Conservation (phyloP, 2,329 filamentous ascomycete genomes). For the Microcera coccophila region DNA sequence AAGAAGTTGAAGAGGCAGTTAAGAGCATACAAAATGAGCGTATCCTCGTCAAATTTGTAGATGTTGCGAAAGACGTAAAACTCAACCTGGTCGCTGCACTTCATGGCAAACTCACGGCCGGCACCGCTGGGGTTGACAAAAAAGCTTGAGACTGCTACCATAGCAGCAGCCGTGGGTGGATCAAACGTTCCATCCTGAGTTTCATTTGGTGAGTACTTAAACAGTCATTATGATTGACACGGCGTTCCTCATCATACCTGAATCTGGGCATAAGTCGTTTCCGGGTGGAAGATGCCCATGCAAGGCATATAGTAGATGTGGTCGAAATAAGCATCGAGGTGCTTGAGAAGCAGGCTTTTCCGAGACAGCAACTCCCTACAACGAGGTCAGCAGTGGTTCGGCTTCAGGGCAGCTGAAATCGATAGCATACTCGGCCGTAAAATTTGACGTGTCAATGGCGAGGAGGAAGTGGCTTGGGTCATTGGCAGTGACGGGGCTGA, state of each 20-base stretch:
- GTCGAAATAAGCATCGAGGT: slow-evolving; percentile 39
- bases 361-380: slow-evolving; percentile 33
- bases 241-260: slow-evolving; percentile 21
- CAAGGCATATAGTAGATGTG: slow-evolving; percentile 37
- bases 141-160: slow-evolving; percentile 37
- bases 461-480: slow-evolving; percentile 16
- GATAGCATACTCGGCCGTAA: slow-evolving; percentile 31
- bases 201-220: not conserved
- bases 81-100: slow-evolving; percentile 38
- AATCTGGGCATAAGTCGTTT: slow-evolving; percentile 33
- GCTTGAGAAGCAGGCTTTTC: slow-evolving; percentile 33
- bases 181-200: slow-evolving; percentile 32
- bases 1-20: slow-evolving; percentile 37
- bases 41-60: slow-evolving; percentile 33
- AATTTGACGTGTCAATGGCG: slow-evolving; percentile 20
- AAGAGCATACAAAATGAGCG: slow-evolving; percentile 34
- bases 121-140: slow-evolving; percentile 33
- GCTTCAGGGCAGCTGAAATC: not conserved
- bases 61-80: slow-evolving; percentile 39
- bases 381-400: not conserved
- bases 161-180: slow-evolving; percentile 34
- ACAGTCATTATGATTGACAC: not conserved
- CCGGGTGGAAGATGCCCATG: slow-evolving; percentile 37
- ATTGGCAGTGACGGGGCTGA: slow-evolving; percentile 17
- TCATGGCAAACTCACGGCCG: slow-evolving; percentile 34